Percentiles rank a stretch among this genome's conserved stretches.
These are phyloP conservation scores for Trapa bicornis DNA, from an alignment of 345 rosid genomes.

Conservation along the genomic window DNA sequence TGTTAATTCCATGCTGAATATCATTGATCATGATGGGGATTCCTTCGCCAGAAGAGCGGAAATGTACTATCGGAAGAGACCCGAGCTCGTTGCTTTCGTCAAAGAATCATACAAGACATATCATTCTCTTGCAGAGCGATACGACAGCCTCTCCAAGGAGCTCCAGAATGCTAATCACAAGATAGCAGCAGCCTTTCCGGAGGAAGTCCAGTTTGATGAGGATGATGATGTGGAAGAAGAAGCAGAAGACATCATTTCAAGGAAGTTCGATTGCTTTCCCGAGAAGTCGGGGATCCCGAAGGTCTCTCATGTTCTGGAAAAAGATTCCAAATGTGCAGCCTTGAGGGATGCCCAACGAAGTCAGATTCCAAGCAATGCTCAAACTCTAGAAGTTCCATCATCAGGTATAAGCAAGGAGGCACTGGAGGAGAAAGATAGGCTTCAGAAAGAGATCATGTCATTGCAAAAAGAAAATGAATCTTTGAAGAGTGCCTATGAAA, in stretches of 20 bases:
- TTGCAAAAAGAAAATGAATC: constrained; percentile 74
- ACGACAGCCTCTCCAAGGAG: constrained; percentile 14
- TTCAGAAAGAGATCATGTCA: constrained; percentile 56
- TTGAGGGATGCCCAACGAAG: constrained; percentile 30
- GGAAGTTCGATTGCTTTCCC: not conserved
- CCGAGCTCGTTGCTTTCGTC: constrained; percentile 12
- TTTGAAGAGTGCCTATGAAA: constrained; percentile 41
- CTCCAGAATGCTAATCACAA: constrained; percentile 15
- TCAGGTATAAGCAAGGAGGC: constrained; percentile 59
- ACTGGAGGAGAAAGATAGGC: constrained; percentile 41
- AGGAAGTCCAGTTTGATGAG: constrained; percentile 8
- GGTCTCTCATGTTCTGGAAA: constrained; percentile 22
- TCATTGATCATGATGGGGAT: constrained; percentile 14
- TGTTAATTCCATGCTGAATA: constrained; percentile 8
- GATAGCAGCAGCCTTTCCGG: constrained; percentile 13
- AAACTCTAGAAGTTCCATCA: constrained; percentile 15
- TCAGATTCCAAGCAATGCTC: constrained; percentile 17
- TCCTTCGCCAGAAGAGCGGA: constrained; percentile 15
- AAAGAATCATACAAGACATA: constrained; percentile 14
- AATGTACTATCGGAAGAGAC: constrained; percentile 16
- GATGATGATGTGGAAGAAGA: constrained; percentile 9
- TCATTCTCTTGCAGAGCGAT: constrained; percentile 15
- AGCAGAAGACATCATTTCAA: not conserved
- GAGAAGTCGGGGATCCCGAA: constrained; percentile 13
- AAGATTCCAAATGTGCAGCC: constrained; percentile 32